Conservation (phyloP, 805 yeast species). For the Cyberlindnera misumaiensis region DNA sequence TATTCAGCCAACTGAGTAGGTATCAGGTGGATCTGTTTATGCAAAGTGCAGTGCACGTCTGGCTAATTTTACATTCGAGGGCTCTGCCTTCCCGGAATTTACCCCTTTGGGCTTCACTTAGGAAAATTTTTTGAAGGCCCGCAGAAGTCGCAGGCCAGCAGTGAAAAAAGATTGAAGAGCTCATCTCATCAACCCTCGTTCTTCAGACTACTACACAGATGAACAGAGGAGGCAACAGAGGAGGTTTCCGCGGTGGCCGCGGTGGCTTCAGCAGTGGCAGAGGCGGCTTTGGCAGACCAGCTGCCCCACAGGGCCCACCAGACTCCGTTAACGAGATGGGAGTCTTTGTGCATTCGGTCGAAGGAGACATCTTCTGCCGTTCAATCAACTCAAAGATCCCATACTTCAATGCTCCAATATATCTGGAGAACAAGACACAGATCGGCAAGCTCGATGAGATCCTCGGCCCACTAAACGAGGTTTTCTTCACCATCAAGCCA, state of each 20-base stretch:
- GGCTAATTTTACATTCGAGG: too few species aligned
- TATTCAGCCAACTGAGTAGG: too few species aligned
- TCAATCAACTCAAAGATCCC: conserved; percentile 93
- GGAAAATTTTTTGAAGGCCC: conserved; percentile 8
- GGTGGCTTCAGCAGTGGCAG: conserved; percentile 46
- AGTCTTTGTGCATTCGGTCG: conserved; percentile 82
- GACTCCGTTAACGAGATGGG: conserved; percentile 95
- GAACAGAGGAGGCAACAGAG: conserved; percentile 40
- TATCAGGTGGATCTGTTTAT: too few species aligned
- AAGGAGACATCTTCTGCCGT: conserved; percentile 95
- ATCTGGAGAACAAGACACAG: conserved; percentile 90
- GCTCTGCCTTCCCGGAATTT: background rate
- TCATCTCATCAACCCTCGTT: conserved; percentile 5
- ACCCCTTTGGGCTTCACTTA: conserved; percentile 1
- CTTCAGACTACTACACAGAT: conserved; percentile 13
- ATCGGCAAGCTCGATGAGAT: conserved; percentile 98
- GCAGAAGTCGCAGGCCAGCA: background rate
- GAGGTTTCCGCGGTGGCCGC: conserved; percentile 60
- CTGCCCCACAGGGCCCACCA: conserved; percentile 90
- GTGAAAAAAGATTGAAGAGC: conserved; percentile 4
- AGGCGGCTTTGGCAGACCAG: conserved; percentile 62
- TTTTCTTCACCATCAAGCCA: conserved; percentile 94
- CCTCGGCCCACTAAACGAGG: conserved; percentile 95
- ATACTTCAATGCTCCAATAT: conserved; percentile 97
- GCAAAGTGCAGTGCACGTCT: too few species aligned